A percentile compares a stretch with the other conserved stretches of the same genome.
These are phyloP conservation scores for Leccinellum albellum DNA, from an alignment of 768 basidiomycete species.

Conservation along the genomic window DNA sequence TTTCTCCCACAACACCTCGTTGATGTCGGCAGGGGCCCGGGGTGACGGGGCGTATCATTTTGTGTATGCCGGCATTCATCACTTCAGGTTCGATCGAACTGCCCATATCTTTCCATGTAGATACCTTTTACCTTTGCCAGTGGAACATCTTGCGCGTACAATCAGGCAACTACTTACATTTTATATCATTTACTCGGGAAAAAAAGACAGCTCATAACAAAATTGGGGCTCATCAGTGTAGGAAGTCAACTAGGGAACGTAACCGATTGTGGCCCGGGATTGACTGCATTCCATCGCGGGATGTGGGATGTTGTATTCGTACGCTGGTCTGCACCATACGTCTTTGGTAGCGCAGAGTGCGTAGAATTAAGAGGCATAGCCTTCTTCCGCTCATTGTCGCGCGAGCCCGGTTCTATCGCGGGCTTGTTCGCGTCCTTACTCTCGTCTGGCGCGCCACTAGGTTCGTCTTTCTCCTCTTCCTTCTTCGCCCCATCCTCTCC, in stretches of 20 bases:
- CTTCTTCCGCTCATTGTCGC: not conserved
- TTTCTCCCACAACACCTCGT: conserved; percentile 15
- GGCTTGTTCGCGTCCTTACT: not conserved
- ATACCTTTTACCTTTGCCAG: too few species aligned
- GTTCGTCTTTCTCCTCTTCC: not conserved
- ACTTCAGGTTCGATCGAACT: not conserved
- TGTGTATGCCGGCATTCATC: conserved; percentile 1
- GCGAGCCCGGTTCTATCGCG: too few species aligned
- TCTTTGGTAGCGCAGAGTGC: too few species aligned
- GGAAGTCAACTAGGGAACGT: not conserved
- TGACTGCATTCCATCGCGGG: too few species aligned
- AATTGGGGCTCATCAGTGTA: not conserved
- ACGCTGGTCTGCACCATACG: too few species aligned
- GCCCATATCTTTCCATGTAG: too few species aligned
- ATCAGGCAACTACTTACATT: not conserved
- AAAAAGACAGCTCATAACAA: not conserved
- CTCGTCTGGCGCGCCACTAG: not conserved
- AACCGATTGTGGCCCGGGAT: too few species aligned
- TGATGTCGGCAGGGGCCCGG: conserved; percentile 11
- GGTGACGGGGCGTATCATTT: not conserved
- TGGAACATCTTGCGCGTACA: not conserved
- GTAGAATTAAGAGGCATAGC: too few species aligned
- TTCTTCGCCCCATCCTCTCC: not conserved
- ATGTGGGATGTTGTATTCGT: too few species aligned
- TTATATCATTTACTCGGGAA: not conserved